A percentile compares a stretch with the other conserved stretches of the same genome.
phyloP scores from a whole-genome alignment of 2,329 filamentous ascomycete species.

The Alternaria hordeiaustralica region DNA sequence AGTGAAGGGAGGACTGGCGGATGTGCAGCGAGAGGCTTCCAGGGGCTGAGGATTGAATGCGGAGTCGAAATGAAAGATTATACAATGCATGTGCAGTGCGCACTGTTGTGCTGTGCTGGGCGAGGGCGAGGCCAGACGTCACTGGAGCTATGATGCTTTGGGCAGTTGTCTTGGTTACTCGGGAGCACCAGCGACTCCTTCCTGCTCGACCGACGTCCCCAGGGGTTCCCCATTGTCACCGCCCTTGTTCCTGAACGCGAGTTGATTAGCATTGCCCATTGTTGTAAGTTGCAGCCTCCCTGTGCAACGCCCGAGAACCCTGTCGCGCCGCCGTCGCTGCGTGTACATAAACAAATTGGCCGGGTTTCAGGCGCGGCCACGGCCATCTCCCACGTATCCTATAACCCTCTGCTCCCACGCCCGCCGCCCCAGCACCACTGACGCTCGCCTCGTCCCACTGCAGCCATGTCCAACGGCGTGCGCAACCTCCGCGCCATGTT shows the following conservation, averaged over 20 bases:
- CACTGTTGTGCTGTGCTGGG: slow-evolving; percentile 12
- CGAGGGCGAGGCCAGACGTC: slow-evolving; percentile 19
- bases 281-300: slow-evolving; percentile 28
- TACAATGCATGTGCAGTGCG: slow-evolving; percentile 1
- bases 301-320: slow-evolving; percentile 20
- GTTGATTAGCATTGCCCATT: slow-evolving; percentile 16
- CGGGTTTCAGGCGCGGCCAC: slow-evolving; percentile 30
- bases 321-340: slow-evolving; percentile 23
- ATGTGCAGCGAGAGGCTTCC: neutral
- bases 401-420: slow-evolving; percentile 7
- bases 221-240: slow-evolving; percentile 14
- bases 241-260: neutral
- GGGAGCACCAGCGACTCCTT: slow-evolving; percentile 16
- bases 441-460: slow-evolving; percentile 28
- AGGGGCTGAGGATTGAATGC: neutral
- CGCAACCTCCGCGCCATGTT: slow-evolving; percentile 59
- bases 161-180: slow-evolving; percentile 24
- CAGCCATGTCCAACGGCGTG: slow-evolving; percentile 59
- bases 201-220: slow-evolving; percentile 6
- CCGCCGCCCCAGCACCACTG: slow-evolving; percentile 29
- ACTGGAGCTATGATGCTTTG: slow-evolving; percentile 22
- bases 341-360: slow-evolving; percentile 34
- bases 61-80: slow-evolving; percentile 2
- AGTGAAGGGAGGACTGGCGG: neutral
- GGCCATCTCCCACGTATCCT: slow-evolving; percentile 34